Conservation (phyloP, 1,284 basidiomycete genomes). For the Cutaneotrichosporon sp. region DNA sequence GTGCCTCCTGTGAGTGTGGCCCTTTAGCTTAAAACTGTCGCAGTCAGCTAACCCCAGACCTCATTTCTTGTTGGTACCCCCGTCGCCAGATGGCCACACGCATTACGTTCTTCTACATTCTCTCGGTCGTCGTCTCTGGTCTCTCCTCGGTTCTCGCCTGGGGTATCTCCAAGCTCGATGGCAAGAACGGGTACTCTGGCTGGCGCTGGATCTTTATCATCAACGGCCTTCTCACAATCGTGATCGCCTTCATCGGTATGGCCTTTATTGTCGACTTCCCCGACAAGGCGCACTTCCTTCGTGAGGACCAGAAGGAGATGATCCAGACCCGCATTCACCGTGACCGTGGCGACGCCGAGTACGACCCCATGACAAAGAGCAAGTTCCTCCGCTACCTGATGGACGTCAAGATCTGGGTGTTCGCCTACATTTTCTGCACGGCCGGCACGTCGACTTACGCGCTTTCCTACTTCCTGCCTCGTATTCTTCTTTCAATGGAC, state of each 20-base stretch:
- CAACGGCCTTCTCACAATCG: constrained; percentile 8
- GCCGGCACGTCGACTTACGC: constrained; percentile 15
- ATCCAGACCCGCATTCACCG: constrained; percentile 14
- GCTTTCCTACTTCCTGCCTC: constrained; percentile 47
- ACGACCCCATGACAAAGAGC: constrained; percentile 42
- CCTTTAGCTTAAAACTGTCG: constrained; percentile 41
- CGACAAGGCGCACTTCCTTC: constrained; percentile 14
- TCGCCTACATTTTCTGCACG: constrained; percentile 44
- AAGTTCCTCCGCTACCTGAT: constrained; percentile 39
- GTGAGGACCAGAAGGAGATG: constrained; percentile 5
- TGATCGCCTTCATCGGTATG: constrained; percentile 2
- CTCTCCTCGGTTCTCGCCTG: constrained; percentile 8
- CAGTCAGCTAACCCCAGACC: constrained; percentile 41
- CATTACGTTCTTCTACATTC: constrained; percentile 5
- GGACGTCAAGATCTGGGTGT: constrained; percentile 50
- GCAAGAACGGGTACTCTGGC: constrained; percentile 5
- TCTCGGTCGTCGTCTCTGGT: constrained; percentile 13
- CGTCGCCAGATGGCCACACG: constrained; percentile 47
- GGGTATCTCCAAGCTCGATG: constrained; percentile 10
- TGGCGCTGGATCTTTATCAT: constrained; percentile 17
- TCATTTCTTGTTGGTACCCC: constrained; percentile 50
- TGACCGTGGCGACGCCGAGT: constrained; percentile 39
- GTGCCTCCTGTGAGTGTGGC: constrained; percentile 45
- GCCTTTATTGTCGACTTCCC: constrained; percentile 17
- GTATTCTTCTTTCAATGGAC: constrained; percentile 47